Evolutionary conservation across 1,284 basidiomycete species (phyloP).

Genomic region (Trametes sp.): DNA sequence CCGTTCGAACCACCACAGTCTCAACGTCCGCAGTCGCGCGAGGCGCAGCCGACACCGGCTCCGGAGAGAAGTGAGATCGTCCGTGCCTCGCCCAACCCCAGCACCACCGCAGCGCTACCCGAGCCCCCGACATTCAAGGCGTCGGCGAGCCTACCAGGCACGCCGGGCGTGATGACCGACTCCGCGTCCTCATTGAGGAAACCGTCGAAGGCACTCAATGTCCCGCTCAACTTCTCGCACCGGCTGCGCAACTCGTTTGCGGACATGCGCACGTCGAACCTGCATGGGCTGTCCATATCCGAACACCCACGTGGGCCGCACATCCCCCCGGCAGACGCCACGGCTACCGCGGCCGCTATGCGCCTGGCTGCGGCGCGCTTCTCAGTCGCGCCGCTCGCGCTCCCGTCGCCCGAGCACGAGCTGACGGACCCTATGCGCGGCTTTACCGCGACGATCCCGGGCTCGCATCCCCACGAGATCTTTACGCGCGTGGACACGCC

Average conservation of each 20-base stretch:
- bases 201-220: conserved; percentile 29
- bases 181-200: conserved; percentile 12
- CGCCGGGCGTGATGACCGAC: conserved; percentile 6
- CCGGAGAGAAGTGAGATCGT: not conserved
- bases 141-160: conserved; percentile 5
- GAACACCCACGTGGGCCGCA: conserved; percentile 39
- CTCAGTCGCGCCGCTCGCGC: conserved; percentile 78
- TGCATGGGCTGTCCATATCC: conserved; percentile 29
- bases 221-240: conserved; percentile 45
- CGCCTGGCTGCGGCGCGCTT: conserved; percentile 82
- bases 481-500: conserved; percentile 26
- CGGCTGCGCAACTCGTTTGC: conserved; percentile 68
- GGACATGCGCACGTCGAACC: conserved; percentile 47
- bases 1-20: conserved; percentile 21
- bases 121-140: not conserved
- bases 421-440: conserved; percentile 85
- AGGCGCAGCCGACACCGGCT: not conserved
- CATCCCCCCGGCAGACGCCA: conserved; percentile 56
- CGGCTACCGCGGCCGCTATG: conserved; percentile 82
- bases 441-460: conserved; percentile 70
- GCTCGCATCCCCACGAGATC: conserved; percentile 56
- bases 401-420: conserved; percentile 89
- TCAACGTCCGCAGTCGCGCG: not conserved
- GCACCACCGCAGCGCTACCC: not conserved
- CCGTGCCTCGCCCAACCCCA: not conserved